Evolutionary conservation across 192 early-diverging fungal species (phyloP), one percentile per base, ranked within the genome.

Genomic region (Entomortierella beljakovae): DNA sequence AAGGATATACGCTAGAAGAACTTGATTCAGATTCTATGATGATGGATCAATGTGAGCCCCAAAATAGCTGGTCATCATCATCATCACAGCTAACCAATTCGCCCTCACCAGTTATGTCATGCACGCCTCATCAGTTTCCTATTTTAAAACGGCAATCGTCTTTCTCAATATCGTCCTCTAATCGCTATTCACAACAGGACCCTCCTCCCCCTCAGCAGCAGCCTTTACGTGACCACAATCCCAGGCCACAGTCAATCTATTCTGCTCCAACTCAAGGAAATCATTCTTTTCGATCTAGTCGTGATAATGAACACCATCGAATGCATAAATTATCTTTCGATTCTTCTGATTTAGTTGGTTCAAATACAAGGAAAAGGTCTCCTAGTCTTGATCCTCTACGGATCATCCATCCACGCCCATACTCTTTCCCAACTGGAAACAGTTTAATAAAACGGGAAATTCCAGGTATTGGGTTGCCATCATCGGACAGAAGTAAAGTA

Each of bases 21-120:
- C 37, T 73, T 9, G 35, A 52, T 13, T 68, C 61, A 26, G 74
- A 69, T 20, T 77, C 74, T 40, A 64, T 33, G 61, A 64, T 33
- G 61, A 79, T 79, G 75, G 75, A 69, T 50, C 67, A 70, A 8
- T 79, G 75, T 31, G 75, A 79, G 34, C 75, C 75, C 10, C 62
- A 65, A 38, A 9, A 57, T n/a, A 37, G 40, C 1, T 68, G 59
- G 75, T 79, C 75, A 6, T 57, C 75, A 25, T 55, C 67, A 20
- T 69, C 66, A 33, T 69, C 74, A 1, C 61, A 32, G 49, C 61
- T 57, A 9, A 70, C 75, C 20, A 79, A 38, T 18, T 79, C 75
- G 0, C 75, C 75, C 6, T 79, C 75, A 4, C 75, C 75, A 23
- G 48, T 70, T n/a, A 70, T 79, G 42, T 42, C 50, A 18, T 57